Evolutionary conservation across 495 filamentous ascomycete genomes (phyloP), one percentile per base, ranked within the genome.

Genomic region (Mytilinidion resinicola): DNA sequence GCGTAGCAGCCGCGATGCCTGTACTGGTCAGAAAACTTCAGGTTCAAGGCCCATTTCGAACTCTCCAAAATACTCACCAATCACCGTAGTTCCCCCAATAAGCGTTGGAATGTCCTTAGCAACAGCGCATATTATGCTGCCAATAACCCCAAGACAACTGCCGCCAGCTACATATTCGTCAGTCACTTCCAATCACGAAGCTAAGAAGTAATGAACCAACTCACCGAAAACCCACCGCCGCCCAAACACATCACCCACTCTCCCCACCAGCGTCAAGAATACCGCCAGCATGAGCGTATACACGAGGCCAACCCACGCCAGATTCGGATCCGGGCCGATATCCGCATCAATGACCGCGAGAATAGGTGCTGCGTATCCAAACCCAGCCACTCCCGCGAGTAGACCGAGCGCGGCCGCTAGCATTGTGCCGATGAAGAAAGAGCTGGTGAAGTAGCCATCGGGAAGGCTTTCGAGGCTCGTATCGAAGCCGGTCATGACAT

Each of bases 201-300:
- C 25, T 3, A 30, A 6, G 3, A 30, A 30, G 25, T 6, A 30
- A 30, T 6, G 3, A 6, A 6, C 25, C 25, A 30, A 30, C 25
- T 30, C 25, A 30, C 25, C 25, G 19, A 70, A 46, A 35, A 70
- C 54, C 30, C 56, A 66, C 21, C 67, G 54, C 9, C 70, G 65
- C 12, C 70, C 70, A 33, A 71, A 72, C 25, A 72, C 68, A 51
- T 72, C 70, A 51, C 59, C 63, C 36, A 72, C 47, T 9, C 65
- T 52, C 10, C 70, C 70, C 12, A 68, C 64, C 21, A 67, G 51
- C 12, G 65, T 46, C 25, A 71, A 61, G 20, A 51, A 61, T 1
- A 71, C 64, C 3, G 70, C 58, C 9, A 61, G 60, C 4, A 58
- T 36, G 8, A 67, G 37, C 10, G 43, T 61, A 56, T 68, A 71